Base-by-base conservation (phyloP, 106 monocot species). In the Dendrobium chrysotoxum region DNA sequence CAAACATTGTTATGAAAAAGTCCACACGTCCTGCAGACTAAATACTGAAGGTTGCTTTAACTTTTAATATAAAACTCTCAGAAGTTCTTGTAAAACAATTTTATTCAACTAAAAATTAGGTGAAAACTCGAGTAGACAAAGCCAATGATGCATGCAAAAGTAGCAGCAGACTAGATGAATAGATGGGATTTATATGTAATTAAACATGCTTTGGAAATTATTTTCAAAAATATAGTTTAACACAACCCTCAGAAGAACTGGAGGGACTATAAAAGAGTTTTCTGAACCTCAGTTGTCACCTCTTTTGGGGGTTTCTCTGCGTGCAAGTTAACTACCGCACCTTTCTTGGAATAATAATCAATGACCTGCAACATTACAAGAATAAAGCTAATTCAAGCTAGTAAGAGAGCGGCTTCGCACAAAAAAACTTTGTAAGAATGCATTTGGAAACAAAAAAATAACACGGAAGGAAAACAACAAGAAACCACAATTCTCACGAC, bases 251-350 rank as follows among this genome's bases (percentile, higher is more conserved):
- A 50, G 50, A 50, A 13, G 50, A 50, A 50, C 13, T 50, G 47
- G 64, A 40, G n/a, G 61, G 13, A 79, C 40, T 61, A 61, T 61
- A 64, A 79, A 75, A 86, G 86, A 41, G 82, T 44, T 66, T 86
- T 86, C 67, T 82, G 78, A 72, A 86, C 77, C 74, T 86, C 82
- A 11, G 23, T 35, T 65, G 86, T 82, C n/a, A 86, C 86, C 23
- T 86, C 82, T 16, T 81, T 82, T 0, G 86, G 82, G 38, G 82
- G 82, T 50, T 86, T 86, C 55, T 86, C 79, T 30, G 86, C 86
- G 46, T 82, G 82, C 40, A 86, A 78, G 8, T 82, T 23, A 17
- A 79, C 82, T 75, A 86, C 75, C 5, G 53, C 38, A 20, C 79
- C 82, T 44, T 86, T 86, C 64, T 75, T 86, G 26, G 72, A 16